Evolutionary conservation across 2,329 filamentous ascomycete species (phyloP), one percentile per base, ranked within the genome.

Genomic region (Sarocladiaceae sp.): DNA sequence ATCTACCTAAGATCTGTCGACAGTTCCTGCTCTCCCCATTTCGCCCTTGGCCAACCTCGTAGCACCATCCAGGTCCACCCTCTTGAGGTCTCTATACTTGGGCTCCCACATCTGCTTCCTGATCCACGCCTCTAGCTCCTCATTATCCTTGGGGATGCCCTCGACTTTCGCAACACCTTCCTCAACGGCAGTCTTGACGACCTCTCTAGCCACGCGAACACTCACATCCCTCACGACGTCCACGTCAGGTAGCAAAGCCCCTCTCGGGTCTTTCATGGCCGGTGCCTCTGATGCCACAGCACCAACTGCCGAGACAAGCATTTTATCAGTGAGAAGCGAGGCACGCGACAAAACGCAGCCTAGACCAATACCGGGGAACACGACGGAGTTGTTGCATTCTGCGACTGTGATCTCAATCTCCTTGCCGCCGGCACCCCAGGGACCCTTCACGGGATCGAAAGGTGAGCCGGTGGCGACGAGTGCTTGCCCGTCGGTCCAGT

Each of bases 361-460:
- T 1, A 96, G 83, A 0, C 90, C 90, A 54, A 96, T 93, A 0
- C 90, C 90, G 0, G 90, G 90, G 66, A 95, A 96, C 15, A 87
- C 87, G 29, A 88, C 88, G 1, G 84, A 87, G 70, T 96, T 96
- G 71, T 96, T 96, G 71, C 91, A 96, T 67, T 96, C 90, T 22
- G 89, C 89, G 62, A 79, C 64, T 25, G 76, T 68, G 53, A 78
- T 71, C 55, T 68, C 66, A 1, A 76, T 54, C 7, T 78, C 74
- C 0, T 62, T 50, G 0, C 75, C 78, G 10, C 71, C 64, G 0
- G 62, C n/a, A 2, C 74, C 77, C 75, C 79, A 82, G 1, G 78
- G 73, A 0, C 77, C 79, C 49, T 79, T 79, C 13, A 94, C 88
- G 0, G 90, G 86, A 1, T 80, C 77, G 64, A 95, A 96, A 0